Evolutionary conservation across 2,329 filamentous ascomycete genomes (phyloP), one percentile per base, ranked within the genome.

Genomic region (Cladosporium phlei): DNA sequence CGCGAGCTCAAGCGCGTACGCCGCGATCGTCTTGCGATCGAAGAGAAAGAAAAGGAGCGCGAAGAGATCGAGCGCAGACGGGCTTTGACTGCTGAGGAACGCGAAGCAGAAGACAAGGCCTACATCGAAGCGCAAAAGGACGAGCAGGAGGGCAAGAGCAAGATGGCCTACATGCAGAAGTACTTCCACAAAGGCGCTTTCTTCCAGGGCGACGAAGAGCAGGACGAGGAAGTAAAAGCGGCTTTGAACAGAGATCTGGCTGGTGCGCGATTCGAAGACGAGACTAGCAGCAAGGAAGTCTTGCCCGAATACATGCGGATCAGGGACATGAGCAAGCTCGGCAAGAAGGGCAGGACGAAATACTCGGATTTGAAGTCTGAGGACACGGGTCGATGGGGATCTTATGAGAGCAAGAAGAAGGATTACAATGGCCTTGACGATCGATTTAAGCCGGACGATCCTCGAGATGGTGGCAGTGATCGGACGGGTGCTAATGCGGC

Each of bases 141-240:
- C 52, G 89, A 95, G 53, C 72, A 74, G 19, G 86, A 87, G 58
- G 51, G 74, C 40, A 83, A 85, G 51, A 88, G 88, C 44, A 85
- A 91, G 68, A 88, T 93, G 76, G 79, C 79, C 2, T 96, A 82
- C 66, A 88, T 97, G 86, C 90, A 96, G 63, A 89, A 90, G 64
- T 98, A 97, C 71, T 90, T 88, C 68, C 93, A 98, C 75, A 91
- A 90, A 70, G 93, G 93, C 38, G 93, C 93, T 12, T 98, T 97
- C 72, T 97, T 88, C 73, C 86, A 85, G 55, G 88, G 90, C 43
- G 86, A 94, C 58, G 59, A 59, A 16, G 59, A 59, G 22, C 53
- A 61, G 29, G 59, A 66, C 21, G 77, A 83, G 42, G 81, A 86
- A 52, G 87, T 88, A 1, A 72, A 96, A 35, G 86, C 85, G 0